These are phyloP conservation scores for Chytridium lagenaria DNA, from an alignment of 371 early-diverging fungal genomes.

Conservation along the genomic window DNA sequence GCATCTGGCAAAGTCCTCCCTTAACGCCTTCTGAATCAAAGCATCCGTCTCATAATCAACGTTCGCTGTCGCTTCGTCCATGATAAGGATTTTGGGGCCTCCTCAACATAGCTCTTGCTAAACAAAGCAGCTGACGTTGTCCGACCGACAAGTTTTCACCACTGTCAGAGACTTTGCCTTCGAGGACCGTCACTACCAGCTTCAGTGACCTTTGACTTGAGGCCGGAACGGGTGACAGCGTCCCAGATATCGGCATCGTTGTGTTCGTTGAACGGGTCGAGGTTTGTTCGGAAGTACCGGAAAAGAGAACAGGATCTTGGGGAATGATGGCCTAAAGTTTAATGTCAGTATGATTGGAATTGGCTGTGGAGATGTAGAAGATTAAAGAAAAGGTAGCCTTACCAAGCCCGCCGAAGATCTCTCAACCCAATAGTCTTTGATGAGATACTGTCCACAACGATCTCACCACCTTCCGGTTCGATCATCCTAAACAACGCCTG, in stretches of 20 bases:
- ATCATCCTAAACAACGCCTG: slow-evolving; percentile 88
- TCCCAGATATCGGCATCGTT: slow-evolving; percentile 53
- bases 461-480: slow-evolving; percentile 77
- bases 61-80: slow-evolving; percentile 76
- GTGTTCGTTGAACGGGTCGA: slow-evolving; percentile 59
- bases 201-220: slow-evolving; percentile 47
- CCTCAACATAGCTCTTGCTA: slow-evolving; percentile 56
- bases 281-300: slow-evolving; percentile 59
- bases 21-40: slow-evolving; percentile 65
- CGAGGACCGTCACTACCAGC: slow-evolving; percentile 35
- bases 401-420: no score
- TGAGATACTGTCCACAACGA: slow-evolving; percentile 80
- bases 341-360: no score
- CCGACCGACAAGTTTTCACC: slow-evolving; percentile 88
- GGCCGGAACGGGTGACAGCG: slow-evolving; percentile 46
- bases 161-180: slow-evolving; percentile 35
- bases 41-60: slow-evolving; percentile 72
- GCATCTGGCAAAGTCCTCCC: slow-evolving; percentile 67
- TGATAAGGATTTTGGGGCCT: slow-evolving; percentile 56
- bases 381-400: no score
- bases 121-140: slow-evolving; percentile 64
- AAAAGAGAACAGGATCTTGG: slow-evolving; percentile 57
- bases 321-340: slow-evolving; percentile 39
- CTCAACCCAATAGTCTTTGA: no score
- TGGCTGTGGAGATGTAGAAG: no score